Percentiles rank a stretch among this genome's conserved stretches.
Conservation (phyloP, 1,284 basidiomycete genomes). For the Heterobasidion occidentale region DNA sequence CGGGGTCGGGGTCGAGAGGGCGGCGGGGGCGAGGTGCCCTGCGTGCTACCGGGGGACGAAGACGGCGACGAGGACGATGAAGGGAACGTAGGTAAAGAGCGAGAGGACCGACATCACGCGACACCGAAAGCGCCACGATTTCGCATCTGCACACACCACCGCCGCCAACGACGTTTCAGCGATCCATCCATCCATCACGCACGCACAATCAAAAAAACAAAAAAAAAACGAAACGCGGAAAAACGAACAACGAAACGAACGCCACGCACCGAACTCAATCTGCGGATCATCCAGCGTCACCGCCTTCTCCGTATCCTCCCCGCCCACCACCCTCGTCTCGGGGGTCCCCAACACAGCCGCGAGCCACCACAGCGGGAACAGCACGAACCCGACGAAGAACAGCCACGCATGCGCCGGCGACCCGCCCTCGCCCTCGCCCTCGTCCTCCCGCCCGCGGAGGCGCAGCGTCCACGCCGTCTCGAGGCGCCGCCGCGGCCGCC, state of each 20-base stretch:
- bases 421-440: slow-evolving; percentile 50
- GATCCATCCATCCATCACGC: not conserved
- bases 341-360: slow-evolving; percentile 53
- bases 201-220: slow-evolving; percentile 1
- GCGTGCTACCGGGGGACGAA: slow-evolving; percentile 32
- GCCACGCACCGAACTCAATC: slow-evolving; percentile 58
- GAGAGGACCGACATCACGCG: slow-evolving; percentile 61
- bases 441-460: slow-evolving; percentile 37
- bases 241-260: not conserved
- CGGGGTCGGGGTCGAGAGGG: not conserved
- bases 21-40: not conserved
- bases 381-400: slow-evolving; percentile 65
- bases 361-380: slow-evolving; percentile 75
- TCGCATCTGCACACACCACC: slow-evolving; percentile 41
- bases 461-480: slow-evolving; percentile 54
- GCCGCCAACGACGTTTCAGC: not conserved
- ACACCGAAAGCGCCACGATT: slow-evolving; percentile 64
- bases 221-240: not conserved
- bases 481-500: slow-evolving; percentile 48
- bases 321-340: slow-evolving; percentile 52
- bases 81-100: slow-evolving; percentile 68
- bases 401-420: slow-evolving; percentile 67
- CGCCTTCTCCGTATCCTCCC: slow-evolving; percentile 54
- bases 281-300: slow-evolving; percentile 72
- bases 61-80: slow-evolving; percentile 63